Percentiles rank a stretch among this genome's conserved stretches.
These are phyloP conservation scores for Fusarium nygamai DNA, from an alignment of 2,329 filamentous ascomycete genomes.

Conservation along the genomic window DNA sequence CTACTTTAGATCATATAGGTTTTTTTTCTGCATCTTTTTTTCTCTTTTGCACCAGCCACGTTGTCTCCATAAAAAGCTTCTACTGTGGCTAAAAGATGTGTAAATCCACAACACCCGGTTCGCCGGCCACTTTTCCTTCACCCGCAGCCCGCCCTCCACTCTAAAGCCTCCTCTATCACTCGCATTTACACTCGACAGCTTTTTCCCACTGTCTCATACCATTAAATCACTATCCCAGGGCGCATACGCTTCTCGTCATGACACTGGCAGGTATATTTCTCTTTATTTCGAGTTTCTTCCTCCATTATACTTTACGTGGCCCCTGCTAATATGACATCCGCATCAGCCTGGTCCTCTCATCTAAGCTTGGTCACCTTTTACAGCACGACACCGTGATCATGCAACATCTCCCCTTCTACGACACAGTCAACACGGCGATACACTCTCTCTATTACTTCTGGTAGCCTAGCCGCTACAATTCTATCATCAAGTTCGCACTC, in stretches of 20 bases:
- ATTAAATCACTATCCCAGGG: neutral
- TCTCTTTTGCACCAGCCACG: constrained; percentile 9
- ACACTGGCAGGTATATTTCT: neutral
- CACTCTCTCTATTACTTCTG: neutral
- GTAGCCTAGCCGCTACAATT: neutral
- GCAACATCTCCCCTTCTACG: neutral
- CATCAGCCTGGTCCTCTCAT: constrained; percentile 20
- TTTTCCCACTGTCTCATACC: neutral
- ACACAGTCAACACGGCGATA: neutral
- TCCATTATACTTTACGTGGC: neutral
- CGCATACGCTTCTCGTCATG: neutral
- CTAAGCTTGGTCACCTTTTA: constrained; percentile 30
- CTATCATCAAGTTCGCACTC: neutral
- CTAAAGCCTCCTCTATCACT: constrained; percentile 36
- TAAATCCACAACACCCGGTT: constrained; percentile 39
- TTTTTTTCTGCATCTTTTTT: constrained; percentile 1
- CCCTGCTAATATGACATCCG: constrained; percentile 29
- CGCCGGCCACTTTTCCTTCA: constrained; percentile 40
- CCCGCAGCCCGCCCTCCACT: constrained; percentile 23
- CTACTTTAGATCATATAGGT: neutral
- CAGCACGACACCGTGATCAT: constrained; percentile 1
- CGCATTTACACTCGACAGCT: constrained; percentile 19
- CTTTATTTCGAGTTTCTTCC: neutral
- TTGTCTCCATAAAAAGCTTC: neutral
- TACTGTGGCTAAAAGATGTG: constrained; percentile 17